Evolutionary conservation across 306 rosid genomes (phyloP).

Genomic region (Arachis stenosperma): DNA sequence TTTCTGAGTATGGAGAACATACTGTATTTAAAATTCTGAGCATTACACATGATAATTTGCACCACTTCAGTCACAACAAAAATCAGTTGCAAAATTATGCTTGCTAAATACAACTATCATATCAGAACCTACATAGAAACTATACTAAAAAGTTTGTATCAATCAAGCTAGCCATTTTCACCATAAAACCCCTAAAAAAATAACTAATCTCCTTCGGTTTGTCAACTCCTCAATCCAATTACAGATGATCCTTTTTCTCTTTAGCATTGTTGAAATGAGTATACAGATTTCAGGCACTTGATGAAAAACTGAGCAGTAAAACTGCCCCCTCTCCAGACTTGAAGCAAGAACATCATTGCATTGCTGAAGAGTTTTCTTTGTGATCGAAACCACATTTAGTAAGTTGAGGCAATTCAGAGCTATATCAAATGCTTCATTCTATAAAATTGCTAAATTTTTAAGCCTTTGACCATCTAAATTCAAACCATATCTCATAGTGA

Average conservation of each 20-base stretch:
- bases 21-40: background rate
- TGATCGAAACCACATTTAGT: slow-evolving; percentile 32
- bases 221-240: slow-evolving; percentile 30
- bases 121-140: slow-evolving; percentile 19
- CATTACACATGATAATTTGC: slow-evolving; percentile 23
- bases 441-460: slow-evolving; percentile 39
- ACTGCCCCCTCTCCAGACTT: slow-evolving; percentile 29
- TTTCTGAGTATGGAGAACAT: background rate
- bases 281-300: slow-evolving; percentile 34
- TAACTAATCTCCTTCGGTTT: slow-evolving; percentile 28
- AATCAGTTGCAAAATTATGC: slow-evolving; percentile 31
- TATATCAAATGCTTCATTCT: slow-evolving; percentile 20
- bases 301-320: slow-evolving; percentile 35
- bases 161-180: slow-evolving; percentile 31
- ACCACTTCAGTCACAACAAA: slow-evolving; percentile 21
- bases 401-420: slow-evolving; percentile 34
- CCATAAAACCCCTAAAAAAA: slow-evolving; percentile 10
- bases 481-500: slow-evolving; percentile 93
- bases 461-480: slow-evolving; percentile 61
- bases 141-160: background rate
- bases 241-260: slow-evolving; percentile 20
- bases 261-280: slow-evolving; percentile 24
- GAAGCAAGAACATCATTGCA: slow-evolving; percentile 30
- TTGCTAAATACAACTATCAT: slow-evolving; percentile 37
- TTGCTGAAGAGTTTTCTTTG: slow-evolving; percentile 18